Evolutionary conservation across 495 filamentous ascomycete species (phyloP).

Genomic region (Pyrenula massariospora): DNA sequence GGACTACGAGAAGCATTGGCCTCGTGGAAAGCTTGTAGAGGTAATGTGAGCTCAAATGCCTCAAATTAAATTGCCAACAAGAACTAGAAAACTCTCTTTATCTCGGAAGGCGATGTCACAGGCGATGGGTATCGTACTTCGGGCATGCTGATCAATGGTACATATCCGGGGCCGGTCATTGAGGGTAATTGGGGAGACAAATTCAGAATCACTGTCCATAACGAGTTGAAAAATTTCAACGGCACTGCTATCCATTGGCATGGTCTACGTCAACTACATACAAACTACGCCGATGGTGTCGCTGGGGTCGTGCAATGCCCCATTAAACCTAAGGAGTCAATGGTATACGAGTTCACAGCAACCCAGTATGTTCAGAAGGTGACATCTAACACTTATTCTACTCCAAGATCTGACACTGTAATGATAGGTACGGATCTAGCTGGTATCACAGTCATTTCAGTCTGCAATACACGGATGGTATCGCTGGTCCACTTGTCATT

Average conservation of each 20-base stretch:
- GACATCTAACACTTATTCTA: conserved; percentile 10
- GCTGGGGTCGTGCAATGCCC: conserved; percentile 37
- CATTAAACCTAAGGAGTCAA: conserved; percentile 24
- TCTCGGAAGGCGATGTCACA: neutral
- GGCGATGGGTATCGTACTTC: conserved; percentile 1
- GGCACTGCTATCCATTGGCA: conserved; percentile 38
- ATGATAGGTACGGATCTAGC: conserved; percentile 23
- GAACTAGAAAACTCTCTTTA: neutral
- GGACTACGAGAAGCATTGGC: neutral
- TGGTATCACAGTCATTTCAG: conserved; percentile 40
- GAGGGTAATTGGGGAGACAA: conserved; percentile 51
- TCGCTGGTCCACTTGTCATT: conserved; percentile 42
- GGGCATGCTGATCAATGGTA: conserved; percentile 49
- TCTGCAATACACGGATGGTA: conserved; percentile 30
- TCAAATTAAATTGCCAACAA: neutral
- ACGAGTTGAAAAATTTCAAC: conserved; percentile 41
- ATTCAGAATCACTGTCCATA: conserved; percentile 43
- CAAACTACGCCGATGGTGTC: conserved; percentile 33
- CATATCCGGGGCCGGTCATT: conserved; percentile 32
- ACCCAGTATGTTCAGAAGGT: conserved; percentile 27
- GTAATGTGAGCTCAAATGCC: neutral
- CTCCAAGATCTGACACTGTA: conserved; percentile 18
- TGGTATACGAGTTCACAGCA: conserved; percentile 24
- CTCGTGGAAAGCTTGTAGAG: neutral
- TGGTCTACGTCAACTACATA: conserved; percentile 27